phyloP scores from a whole-genome alignment of 208 protist species.

The Vickermania spadyakhi region DNA sequence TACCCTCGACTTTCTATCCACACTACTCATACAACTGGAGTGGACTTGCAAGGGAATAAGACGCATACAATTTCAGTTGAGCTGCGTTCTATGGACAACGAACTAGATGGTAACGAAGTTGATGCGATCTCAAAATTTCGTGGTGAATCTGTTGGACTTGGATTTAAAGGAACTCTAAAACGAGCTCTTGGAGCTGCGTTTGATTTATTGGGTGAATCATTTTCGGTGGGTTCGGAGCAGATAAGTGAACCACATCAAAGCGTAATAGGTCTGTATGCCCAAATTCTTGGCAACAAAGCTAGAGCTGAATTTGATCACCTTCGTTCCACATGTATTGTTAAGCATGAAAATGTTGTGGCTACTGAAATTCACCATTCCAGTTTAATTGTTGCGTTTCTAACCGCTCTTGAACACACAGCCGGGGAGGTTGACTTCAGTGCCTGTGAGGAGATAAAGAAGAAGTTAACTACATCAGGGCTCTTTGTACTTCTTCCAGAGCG shows the following conservation, averaged over 20 bases:
- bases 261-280: not conserved
- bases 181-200: conserved; percentile 49
- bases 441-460: not conserved
- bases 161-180: conserved; percentile 9
- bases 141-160: conserved; percentile 39
- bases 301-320: not conserved
- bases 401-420: not conserved
- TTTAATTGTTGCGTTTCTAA: not conserved
- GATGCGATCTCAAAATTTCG: conserved; percentile 28
- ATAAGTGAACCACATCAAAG: not conserved
- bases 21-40: conserved; percentile 43
- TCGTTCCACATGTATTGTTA: too few relatives aligned
- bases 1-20: conserved; percentile 39
- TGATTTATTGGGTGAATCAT: conserved; percentile 1
- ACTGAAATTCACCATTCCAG: not conserved
- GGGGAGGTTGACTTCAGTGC: not conserved
- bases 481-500: not conserved
- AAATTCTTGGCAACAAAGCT: not conserved
- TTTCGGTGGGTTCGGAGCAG: too few relatives aligned
- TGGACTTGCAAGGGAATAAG: conserved; percentile 40
- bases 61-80: conserved; percentile 50
- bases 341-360: too few relatives aligned
- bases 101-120: too few relatives aligned
- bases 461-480: not conserved
- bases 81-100: conserved; percentile 13